Evolutionary conservation across 352 stramenopile genomes (phyloP), one percentile per base, ranked within the genome.

Genomic region (Phytophthora ramorum): DNA sequence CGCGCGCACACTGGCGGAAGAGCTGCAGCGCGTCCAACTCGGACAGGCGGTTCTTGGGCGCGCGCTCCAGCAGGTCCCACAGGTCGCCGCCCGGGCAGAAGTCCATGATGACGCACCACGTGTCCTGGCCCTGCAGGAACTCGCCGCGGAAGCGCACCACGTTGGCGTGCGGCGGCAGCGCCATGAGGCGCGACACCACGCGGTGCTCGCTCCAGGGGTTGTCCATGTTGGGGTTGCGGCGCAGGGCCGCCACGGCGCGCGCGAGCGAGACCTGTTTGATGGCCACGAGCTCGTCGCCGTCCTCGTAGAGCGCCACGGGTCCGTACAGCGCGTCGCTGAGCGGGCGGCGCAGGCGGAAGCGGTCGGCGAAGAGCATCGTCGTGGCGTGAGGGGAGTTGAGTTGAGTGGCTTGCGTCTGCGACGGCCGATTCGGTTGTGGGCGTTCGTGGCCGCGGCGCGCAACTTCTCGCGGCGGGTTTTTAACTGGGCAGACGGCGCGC

Each of bases 71-170:
- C 17, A 51, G n/a, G 1, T 57, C 34, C 49, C 81, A 72, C 22
- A 89, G 53, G 49, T 91, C 82, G 10, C 79, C 82, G 38, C 71
- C 78, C 0, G 54, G 53, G 54, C 80, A 88, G 38, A 75, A 77
- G 10, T 87, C 82, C 68, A 87, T 87, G 32, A 87, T 75, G 12
- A 91, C 56, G 50, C 65, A 79, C 79, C 79, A 85, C 32, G 59
- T 68, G 35, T 67, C 61, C 17, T 76, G 48, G 9, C 19, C 62
- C n/a, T 85, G 66, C 26, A 85, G 20, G 52, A 89, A 90, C 24
- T 81, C 60, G 34, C 65, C 35, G 19, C 48, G 71, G 24, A 81
- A 75, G 9, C 56, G 66, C n/a, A 90, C 65, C 32, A 89, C 68
- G 55, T 85, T 83, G 10, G 58, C 45, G 45, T 90, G 75, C 10